Percentiles rank a stretch among this genome's conserved stretches.
These are phyloP conservation scores for Lepraria neglecta DNA, from an alignment of 495 filamentous ascomycete genomes.

Conservation along the genomic window DNA sequence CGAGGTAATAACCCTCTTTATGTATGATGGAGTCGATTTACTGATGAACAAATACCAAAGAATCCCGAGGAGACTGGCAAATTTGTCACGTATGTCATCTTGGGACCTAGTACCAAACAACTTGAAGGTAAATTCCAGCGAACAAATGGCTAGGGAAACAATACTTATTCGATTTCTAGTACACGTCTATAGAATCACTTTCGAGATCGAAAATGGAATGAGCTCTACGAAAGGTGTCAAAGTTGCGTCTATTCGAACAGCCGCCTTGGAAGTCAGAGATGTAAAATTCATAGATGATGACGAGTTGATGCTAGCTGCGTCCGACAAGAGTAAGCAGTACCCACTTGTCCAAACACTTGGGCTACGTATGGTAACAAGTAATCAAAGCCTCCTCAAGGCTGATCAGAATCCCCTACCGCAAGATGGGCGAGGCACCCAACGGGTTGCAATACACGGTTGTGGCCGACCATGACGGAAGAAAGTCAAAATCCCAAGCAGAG, in stretches of 20 bases:
- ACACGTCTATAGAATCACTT: constrained; percentile 43
- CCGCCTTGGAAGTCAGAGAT: constrained; percentile 44
- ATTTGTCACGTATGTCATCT: constrained; percentile 31
- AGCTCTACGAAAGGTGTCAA: constrained; percentile 45
- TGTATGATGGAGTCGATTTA: neutral
- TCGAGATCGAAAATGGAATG: constrained; percentile 49
- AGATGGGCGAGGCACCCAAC: neutral
- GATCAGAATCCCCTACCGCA: constrained; percentile 24
- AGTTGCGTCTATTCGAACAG: constrained; percentile 38
- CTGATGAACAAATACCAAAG: constrained; percentile 6
- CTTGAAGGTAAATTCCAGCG: constrained; percentile 17
- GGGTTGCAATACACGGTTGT: constrained; percentile 2
- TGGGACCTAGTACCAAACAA: constrained; percentile 26
- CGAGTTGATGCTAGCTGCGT: constrained; percentile 46
- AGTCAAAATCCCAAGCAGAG: neutral
- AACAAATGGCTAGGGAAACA: neutral
- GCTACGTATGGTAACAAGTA: neutral
- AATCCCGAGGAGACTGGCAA: constrained; percentile 10
- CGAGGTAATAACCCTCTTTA: constrained; percentile 24
- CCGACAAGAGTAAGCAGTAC: constrained; percentile 37
- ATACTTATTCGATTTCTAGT: constrained; percentile 34
- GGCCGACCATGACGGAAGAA: neutral
- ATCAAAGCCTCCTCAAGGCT: constrained; percentile 23
- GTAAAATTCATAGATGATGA: constrained; percentile 52
- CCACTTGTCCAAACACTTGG: constrained; percentile 7